phyloP scores from a whole-genome alignment of 2,329 filamentous ascomycete species.

The Talaromyces sp. region DNA sequence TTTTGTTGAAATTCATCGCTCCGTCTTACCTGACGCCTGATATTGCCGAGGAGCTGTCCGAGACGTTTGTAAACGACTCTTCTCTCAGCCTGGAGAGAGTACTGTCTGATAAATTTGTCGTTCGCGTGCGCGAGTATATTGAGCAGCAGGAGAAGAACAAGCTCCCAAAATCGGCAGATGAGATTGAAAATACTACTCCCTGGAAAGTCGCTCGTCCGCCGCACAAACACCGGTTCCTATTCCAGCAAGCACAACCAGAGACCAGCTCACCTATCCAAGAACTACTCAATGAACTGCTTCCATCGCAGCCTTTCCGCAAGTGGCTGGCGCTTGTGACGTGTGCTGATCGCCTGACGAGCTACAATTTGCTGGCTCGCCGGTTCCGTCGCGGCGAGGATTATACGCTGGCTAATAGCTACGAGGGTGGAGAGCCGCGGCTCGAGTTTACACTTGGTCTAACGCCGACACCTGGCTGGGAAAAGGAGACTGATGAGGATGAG shows the following conservation, averaged over 20 bases:
- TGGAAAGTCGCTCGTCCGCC: slow-evolving; percentile 82
- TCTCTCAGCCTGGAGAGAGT: slow-evolving; percentile 77
- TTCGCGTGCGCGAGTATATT: slow-evolving; percentile 65
- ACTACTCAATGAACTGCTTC: slow-evolving; percentile 74
- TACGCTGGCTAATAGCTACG: slow-evolving; percentile 82
- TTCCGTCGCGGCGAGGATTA: slow-evolving; percentile 88
- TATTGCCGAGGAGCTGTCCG: slow-evolving; percentile 73
- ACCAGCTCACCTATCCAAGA: slow-evolving; percentile 58
- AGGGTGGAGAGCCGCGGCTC: slow-evolving; percentile 62
- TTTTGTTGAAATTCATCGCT: slow-evolving; percentile 82
- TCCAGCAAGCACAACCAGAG: slow-evolving; percentile 52
- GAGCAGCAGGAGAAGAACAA: slow-evolving; percentile 56
- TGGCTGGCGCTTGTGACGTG: slow-evolving; percentile 83
- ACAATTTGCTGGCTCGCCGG: slow-evolving; percentile 73
- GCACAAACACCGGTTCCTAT: slow-evolving; percentile 92
- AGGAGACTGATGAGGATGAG: slow-evolving; percentile 53
- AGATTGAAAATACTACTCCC: slow-evolving; percentile 53
- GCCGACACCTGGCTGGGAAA: slow-evolving; percentile 78
- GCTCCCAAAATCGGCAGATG: slow-evolving; percentile 36
- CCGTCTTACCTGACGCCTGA: slow-evolving; percentile 90
- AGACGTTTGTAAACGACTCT: slow-evolving; percentile 75
- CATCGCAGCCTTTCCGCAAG: slow-evolving; percentile 77
- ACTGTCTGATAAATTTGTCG: slow-evolving; percentile 70
- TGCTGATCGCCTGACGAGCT: slow-evolving; percentile 58
- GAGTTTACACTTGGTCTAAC: slow-evolving; percentile 87